These are phyloP conservation scores for Zizania latifolia DNA, from an alignment of 176 grass and related monocot genomes.

Conservation along the genomic window DNA sequence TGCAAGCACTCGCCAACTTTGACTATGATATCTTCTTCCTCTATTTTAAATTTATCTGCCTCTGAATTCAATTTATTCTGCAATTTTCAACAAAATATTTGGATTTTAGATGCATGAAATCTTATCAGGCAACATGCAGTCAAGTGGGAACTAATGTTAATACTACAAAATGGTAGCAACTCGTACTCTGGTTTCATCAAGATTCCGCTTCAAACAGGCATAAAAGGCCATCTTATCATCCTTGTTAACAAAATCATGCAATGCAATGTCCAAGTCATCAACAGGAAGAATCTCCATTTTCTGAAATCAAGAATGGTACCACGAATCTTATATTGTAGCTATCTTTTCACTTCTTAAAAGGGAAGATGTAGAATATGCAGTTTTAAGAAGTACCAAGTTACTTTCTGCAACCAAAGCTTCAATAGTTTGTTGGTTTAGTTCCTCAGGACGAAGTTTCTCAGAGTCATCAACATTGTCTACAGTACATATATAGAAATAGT, in stretches of 20 bases:
- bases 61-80: conserved; percentile 81
- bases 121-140: conserved; percentile 12
- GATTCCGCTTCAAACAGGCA: conserved; percentile 78
- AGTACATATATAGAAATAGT: conserved; percentile 21
- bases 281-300: conserved; percentile 99
- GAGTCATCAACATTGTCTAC: conserved; percentile 72
- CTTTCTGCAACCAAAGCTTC: conserved; percentile 95
- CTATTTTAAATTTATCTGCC: conserved; percentile 60
- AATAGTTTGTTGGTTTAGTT: conserved; percentile 98
- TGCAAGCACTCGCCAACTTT: conserved; percentile 86
- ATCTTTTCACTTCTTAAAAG: neutral
- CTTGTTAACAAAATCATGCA: conserved; percentile 96
- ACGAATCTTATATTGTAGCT: neutral
- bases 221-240: conserved; percentile 89
- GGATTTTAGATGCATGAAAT: conserved; percentile 6
- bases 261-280: conserved; percentile 93
- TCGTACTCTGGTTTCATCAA: conserved; percentile 86
- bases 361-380: neutral
- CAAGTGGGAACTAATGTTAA: conserved; percentile 1
- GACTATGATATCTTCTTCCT: conserved; percentile 80
- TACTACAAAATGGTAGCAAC: neutral
- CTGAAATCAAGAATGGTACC: conserved; percentile 33
- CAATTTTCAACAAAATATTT: conserved; percentile 20
- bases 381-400: conserved; percentile 79
- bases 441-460: conserved; percentile 90